A percentile compares a stretch with the other conserved stretches of the same genome.
Conservation (phyloP, 106 monocot species). For the Dendrobium nobile region DNA sequence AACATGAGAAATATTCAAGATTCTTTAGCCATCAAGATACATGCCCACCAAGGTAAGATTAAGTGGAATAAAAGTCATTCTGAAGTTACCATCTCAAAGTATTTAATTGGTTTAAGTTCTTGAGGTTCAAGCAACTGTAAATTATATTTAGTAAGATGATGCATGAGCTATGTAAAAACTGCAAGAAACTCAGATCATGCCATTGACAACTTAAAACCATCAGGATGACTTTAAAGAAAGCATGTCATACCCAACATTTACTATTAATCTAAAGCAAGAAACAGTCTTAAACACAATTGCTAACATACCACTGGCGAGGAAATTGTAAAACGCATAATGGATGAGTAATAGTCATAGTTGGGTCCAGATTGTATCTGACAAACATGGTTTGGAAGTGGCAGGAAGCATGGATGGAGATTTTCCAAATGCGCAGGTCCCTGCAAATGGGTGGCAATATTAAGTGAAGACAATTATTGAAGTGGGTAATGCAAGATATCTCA, state of each 20-base stretch:
- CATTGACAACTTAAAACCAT: background rate
- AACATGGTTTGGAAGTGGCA: constrained; percentile 88
- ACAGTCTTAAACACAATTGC: background rate
- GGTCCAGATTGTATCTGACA: constrained; percentile 83
- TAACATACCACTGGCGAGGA: constrained; percentile 90
- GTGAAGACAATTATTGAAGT: background rate
- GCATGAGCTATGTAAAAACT: background rate
- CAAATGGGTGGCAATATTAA: constrained; percentile 1
- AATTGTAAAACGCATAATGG: constrained; percentile 78
- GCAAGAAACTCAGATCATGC: background rate
- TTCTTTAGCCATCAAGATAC: background rate
- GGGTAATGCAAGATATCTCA: background rate
- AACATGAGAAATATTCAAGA: background rate
- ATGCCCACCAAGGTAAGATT: background rate
- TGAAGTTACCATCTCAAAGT: background rate
- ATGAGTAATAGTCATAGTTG: constrained; percentile 88
- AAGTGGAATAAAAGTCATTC: background rate
- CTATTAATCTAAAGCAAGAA: background rate
- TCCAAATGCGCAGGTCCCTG: constrained; percentile 55
- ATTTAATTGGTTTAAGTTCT: background rate
- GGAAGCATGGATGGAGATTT: constrained; percentile 46
- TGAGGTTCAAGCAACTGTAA: background rate
- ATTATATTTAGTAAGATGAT: background rate
- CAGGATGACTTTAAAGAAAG: background rate
- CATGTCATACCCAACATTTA: background rate